Evolutionary conservation across 768 basidiomycete genomes (phyloP).

Genomic region (Lactarius sp.): DNA sequence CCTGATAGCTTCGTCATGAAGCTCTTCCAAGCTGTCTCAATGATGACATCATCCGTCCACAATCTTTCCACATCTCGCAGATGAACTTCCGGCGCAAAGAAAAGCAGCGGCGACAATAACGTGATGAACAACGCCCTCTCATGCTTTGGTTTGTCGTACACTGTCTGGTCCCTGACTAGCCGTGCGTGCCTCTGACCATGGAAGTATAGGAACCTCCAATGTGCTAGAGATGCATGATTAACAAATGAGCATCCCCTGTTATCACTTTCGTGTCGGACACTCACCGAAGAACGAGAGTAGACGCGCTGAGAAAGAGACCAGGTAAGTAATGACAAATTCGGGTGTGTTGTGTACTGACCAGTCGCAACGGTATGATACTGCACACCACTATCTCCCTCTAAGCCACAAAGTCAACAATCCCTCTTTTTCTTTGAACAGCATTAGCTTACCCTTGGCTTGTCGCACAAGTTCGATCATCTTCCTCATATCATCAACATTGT

Average conservation of each 20-base stretch:
- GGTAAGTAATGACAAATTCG: not conserved
- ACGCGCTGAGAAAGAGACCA: not conserved
- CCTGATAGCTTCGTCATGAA: constrained; percentile 6
- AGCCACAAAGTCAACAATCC: not conserved
- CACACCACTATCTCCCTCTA: not conserved
- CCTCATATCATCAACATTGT: constrained; percentile 3
- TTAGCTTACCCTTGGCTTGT: constrained; percentile 8
- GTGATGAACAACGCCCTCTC: constrained; percentile 11
- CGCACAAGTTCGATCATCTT: constrained; percentile 6
- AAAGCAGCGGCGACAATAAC: constrained; percentile 12
- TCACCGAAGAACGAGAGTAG: constrained; percentile 15
- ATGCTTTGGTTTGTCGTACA: not conserved
- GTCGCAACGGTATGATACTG: constrained; percentile 2
- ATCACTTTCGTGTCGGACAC: not conserved
- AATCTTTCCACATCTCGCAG: constrained; percentile 6
- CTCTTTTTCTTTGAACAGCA: not conserved
- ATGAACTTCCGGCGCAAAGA: constrained; percentile 15
- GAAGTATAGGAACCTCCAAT: constrained; percentile 19
- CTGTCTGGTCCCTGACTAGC: not conserved
- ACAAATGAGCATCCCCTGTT: too few relatives aligned
- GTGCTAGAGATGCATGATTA: not conserved
- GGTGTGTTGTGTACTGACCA: not conserved
- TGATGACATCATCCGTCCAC: constrained; percentile 10
- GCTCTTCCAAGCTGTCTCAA: not conserved
- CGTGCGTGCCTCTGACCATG: not conserved